phyloP scores from a whole-genome alignment of 257 asterid genomes.

The Verbascum thapsus region DNA sequence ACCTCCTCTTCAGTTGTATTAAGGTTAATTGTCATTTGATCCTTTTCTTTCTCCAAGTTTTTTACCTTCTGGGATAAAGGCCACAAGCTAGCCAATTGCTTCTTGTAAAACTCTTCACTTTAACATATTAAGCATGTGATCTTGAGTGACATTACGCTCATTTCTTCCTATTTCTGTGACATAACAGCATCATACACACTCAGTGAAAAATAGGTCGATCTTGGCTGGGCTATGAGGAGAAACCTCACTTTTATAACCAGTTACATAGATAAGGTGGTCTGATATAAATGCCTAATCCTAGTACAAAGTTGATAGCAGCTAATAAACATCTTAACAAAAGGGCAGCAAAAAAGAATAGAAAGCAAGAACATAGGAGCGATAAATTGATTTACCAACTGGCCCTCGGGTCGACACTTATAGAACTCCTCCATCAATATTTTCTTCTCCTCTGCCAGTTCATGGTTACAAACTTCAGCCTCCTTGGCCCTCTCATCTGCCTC shows the following conservation, averaged over 20 bases:
- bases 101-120: not conserved
- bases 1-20: constrained; percentile 93
- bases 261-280: not conserved
- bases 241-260: not conserved
- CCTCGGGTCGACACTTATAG: constrained; percentile 43
- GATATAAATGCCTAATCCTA: not conserved
- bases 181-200: too few species aligned
- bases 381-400: constrained; percentile 46
- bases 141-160: not conserved
- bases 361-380: too few species aligned
- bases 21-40: constrained; percentile 68
- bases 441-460: constrained; percentile 66
- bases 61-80: constrained; percentile 63
- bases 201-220: too few species aligned
- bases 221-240: too few species aligned
- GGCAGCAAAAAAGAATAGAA: constrained; percentile 24
- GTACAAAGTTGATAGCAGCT: not conserved
- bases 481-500: constrained; percentile 95
- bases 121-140: not conserved
- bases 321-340: constrained; percentile 12
- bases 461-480: constrained; percentile 66
- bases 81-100: constrained; percentile 45
- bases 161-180: not conserved
- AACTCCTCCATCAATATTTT: constrained; percentile 54
- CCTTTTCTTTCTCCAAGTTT: constrained; percentile 64